Evolutionary conservation across 345 rosid species (phyloP).

Genomic region (Gossypium longicalyx): DNA sequence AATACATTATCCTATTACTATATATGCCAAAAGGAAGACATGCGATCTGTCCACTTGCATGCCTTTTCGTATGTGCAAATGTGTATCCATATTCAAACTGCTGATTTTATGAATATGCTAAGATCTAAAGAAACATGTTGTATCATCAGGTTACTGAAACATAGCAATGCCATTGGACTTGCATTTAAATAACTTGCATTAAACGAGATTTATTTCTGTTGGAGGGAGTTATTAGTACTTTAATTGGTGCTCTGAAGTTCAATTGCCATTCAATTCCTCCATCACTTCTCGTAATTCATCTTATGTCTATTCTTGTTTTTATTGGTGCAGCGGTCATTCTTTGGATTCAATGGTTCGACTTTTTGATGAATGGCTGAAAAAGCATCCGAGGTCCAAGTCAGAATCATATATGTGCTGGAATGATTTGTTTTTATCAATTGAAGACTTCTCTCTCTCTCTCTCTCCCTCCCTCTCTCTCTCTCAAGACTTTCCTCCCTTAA

Average conservation of each 20-base stretch:
- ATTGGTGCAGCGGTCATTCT: neutral
- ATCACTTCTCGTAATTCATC: neutral
- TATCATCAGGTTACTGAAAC: neutral
- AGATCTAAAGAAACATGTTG: neutral
- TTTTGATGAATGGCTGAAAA: conserved; percentile 38
- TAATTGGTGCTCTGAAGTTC: neutral
- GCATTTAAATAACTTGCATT: neutral
- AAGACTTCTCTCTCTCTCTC: neutral
- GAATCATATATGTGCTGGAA: neutral
- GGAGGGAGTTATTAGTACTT: neutral
- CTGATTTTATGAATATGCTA: neutral
- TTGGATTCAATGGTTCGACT: conserved; percentile 54
- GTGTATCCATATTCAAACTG: neutral
- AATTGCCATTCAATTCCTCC: neutral
- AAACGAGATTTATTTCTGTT: neutral
- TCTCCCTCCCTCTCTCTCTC: too few species aligned
- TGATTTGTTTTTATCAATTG: neutral
- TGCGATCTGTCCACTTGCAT: neutral
- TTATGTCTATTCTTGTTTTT: neutral
- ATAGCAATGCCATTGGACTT: neutral
- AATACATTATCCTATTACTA: neutral
- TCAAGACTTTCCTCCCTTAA: neutral
- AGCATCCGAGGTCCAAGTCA: neutral
- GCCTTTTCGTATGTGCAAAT: conserved; percentile 1
- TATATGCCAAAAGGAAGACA: neutral